Conservation (phyloP, 148 eudicot species). For the Rhododendron griersonianum region DNA sequence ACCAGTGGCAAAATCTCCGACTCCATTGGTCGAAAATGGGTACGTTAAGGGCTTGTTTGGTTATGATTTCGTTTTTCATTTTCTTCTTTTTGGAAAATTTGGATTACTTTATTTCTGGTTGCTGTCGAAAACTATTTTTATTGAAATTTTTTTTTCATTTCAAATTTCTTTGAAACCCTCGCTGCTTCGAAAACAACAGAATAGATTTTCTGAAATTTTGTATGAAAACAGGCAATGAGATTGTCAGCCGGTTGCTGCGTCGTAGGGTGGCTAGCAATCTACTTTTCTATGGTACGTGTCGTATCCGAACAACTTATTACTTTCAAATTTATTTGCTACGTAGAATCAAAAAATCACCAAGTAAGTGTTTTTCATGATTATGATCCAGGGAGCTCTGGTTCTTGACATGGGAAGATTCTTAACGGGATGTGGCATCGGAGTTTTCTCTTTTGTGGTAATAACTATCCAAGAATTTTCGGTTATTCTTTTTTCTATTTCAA, state of each 20-base stretch:
- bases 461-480: background rate
- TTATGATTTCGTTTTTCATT: too few species aligned
- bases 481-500: too few species aligned
- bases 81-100: too few species aligned
- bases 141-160: too few species aligned
- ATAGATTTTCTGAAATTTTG: background rate
- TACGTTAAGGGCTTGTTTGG: slow-evolving; percentile 10
- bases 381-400: slow-evolving; percentile 43
- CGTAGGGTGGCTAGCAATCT: slow-evolving; percentile 68
- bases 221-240: slow-evolving; percentile 64
- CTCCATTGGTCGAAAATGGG: slow-evolving; percentile 72
- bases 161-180: too few species aligned
- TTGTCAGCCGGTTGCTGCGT: slow-evolving; percentile 57
- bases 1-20: slow-evolving; percentile 72
- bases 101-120: too few species aligned
- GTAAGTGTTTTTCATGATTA: background rate
- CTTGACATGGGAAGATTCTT: slow-evolving; percentile 74
- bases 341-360: background rate
- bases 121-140: too few species aligned
- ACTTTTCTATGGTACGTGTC: slow-evolving; percentile 49
- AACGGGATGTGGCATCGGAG: slow-evolving; percentile 84
- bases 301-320: too few species aligned
- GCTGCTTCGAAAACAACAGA: too few species aligned
- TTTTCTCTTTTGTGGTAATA: slow-evolving; percentile 77
- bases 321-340: too few species aligned